Evolutionary conservation across 768 basidiomycete genomes (phyloP).

Genomic region (Psilocybe subaeruginosa): DNA sequence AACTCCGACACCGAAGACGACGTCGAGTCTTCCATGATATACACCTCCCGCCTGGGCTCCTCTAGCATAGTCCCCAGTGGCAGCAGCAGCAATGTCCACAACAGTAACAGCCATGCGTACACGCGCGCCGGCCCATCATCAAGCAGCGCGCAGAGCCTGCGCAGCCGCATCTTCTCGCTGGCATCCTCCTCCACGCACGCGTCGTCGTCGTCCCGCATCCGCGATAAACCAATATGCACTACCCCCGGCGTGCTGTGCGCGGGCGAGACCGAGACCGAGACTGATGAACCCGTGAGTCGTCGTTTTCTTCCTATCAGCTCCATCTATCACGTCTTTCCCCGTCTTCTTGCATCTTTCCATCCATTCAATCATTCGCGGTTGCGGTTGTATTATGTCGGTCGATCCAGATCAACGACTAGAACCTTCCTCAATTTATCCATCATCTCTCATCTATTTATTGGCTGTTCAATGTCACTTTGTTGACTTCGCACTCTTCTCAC

Average conservation of each 20-base stretch:
- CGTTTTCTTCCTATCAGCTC: neutral
- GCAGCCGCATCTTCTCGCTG: slow-evolving; percentile 33
- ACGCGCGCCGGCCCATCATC: slow-evolving; percentile 6
- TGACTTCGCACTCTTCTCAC: neutral
- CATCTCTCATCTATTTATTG: neutral
- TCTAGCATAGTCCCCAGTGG: neutral
- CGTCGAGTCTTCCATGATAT: slow-evolving; percentile 35
- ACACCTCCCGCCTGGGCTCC: slow-evolving; percentile 26
- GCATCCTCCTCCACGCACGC: slow-evolving; percentile 10
- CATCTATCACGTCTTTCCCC: neutral
- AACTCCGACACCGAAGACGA: slow-evolving; percentile 38
- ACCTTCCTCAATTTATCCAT: neutral
- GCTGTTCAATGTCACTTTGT: neutral
- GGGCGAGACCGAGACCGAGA: slow-evolving; percentile 80
- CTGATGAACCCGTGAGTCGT: slow-evolving; percentile 72
- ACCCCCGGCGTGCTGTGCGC: slow-evolving; percentile 60
- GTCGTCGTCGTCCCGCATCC: slow-evolving; percentile 29
- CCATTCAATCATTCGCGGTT: neutral
- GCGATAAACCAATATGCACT: slow-evolving; percentile 62
- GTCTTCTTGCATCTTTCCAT: neutral
- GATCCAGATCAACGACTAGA: neutral
- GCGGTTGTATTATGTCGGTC: neutral
- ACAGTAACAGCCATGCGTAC: neutral
- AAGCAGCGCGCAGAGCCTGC: slow-evolving; percentile 25
- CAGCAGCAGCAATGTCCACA: neutral